Conservation (phyloP, 805 yeast species). For the Cyberlindnera nakhonratchasimensis region DNA sequence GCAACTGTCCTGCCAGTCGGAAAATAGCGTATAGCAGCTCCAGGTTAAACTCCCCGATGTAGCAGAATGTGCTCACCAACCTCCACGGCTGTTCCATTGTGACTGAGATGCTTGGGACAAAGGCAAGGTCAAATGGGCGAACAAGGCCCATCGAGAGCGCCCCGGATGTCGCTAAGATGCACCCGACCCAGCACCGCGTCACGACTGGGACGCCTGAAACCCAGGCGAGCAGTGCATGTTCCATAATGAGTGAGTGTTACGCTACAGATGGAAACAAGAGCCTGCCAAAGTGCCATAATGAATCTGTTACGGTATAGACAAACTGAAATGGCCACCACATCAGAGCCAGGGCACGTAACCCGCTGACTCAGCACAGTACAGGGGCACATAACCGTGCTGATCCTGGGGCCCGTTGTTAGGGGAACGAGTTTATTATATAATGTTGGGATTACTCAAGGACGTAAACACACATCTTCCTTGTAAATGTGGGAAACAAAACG, state of each 20-base stretch:
- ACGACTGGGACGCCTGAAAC: constrained; percentile 17
- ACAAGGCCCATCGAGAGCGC: constrained; percentile 14
- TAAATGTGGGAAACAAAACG: too few relatives aligned
- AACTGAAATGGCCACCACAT: too few relatives aligned
- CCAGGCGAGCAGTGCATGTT: constrained; percentile 22
- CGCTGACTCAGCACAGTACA: too few relatives aligned
- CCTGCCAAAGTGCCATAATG: too few relatives aligned
- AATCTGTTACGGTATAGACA: too few relatives aligned
- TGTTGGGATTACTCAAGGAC: too few relatives aligned
- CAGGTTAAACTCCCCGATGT: constrained; percentile 18
- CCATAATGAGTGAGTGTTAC: too few relatives aligned
- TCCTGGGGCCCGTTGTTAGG: background rate
- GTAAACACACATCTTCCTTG: too few relatives aligned
- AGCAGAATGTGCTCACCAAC: constrained; percentile 19
- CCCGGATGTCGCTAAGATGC: constrained; percentile 12
- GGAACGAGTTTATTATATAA: background rate
- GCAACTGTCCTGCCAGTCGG: constrained; percentile 11
- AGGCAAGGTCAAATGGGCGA: constrained; percentile 10
- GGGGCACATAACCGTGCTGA: background rate
- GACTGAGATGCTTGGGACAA: constrained; percentile 11
- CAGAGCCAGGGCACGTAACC: too few relatives aligned
- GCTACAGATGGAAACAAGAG: too few relatives aligned
- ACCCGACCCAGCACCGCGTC: constrained; percentile 20
- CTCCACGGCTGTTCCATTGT: constrained; percentile 23
- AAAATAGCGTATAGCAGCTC: constrained; percentile 10